These are phyloP conservation scores for Nakazawaea ambrosiae DNA, from an alignment of 805 yeast genomes.

Conservation along the genomic window DNA sequence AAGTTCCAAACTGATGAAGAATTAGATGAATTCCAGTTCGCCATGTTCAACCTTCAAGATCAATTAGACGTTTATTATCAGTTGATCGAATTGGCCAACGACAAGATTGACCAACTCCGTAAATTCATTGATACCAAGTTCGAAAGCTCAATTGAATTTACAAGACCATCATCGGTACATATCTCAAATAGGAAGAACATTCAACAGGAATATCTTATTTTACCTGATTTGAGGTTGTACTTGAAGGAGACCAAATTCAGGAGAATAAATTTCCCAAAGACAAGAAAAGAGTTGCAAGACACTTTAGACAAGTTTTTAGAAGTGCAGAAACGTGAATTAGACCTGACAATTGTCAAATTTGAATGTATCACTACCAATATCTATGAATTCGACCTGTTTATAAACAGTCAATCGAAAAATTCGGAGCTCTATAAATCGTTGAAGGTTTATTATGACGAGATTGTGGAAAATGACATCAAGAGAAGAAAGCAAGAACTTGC, in stretches of 20 bases:
- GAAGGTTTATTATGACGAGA: conserved; percentile 24
- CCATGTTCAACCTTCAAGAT: conserved; percentile 32
- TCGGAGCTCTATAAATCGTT: conserved; percentile 22
- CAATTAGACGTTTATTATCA: conserved; percentile 42
- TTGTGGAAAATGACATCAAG: conserved; percentile 39
- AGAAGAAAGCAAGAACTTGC: conserved; percentile 47
- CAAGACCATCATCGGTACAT: conserved; percentile 17
- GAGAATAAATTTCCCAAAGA: conserved; percentile 27
- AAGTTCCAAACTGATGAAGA: conserved; percentile 13
- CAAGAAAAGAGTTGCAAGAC: conserved; percentile 22
- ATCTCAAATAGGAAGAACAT: conserved; percentile 11
- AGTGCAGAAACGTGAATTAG: conserved; percentile 16
- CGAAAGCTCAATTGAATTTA: conserved; percentile 19
- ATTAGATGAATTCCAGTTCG: conserved; percentile 25
- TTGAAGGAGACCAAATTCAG: conserved; percentile 26
- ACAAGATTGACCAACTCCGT: conserved; percentile 35
- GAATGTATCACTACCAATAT: conserved; percentile 35
- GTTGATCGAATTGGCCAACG: conserved; percentile 35
- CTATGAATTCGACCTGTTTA: conserved; percentile 31
- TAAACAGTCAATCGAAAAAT: conserved; percentile 14
- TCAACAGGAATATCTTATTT: conserved; percentile 26
- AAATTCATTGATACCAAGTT: conserved; percentile 36
- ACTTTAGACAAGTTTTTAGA: conserved; percentile 12
- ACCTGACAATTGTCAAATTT: conserved; percentile 30
- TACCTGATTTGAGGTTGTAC: conserved; percentile 50